Evolutionary conservation across 2,329 filamentous ascomycete genomes (phyloP), one percentile per base, ranked within the genome.

Genomic region (Xylariaceae sp.): DNA sequence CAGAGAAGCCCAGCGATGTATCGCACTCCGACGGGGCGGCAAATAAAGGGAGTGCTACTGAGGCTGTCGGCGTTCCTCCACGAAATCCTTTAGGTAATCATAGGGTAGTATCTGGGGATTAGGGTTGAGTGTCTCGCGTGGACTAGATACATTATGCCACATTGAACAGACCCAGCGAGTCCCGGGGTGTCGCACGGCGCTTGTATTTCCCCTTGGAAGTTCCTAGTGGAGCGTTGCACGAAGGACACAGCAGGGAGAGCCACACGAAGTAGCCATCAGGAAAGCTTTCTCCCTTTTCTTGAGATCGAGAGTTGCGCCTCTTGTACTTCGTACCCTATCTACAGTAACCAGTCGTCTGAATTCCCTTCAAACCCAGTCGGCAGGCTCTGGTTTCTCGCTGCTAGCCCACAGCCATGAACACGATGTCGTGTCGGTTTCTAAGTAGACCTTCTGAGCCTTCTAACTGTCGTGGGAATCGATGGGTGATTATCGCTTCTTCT

Each of bases 91-190:
- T 14, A 40, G 50, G 49, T 55, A 36, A 19, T 51, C 16, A 46
- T 7, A 52, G 36, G 40, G 53, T 47, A 44, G 51, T 16, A 52
- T 59, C 52, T 59, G 43, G 56, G 56, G 46, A 48, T 50, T 31
- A 46, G 49, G 41, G 44, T 48, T 52, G 24, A 51, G 46, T 37
- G 51, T 51, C 49, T 55, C 36, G 46, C 16, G 29, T 56, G 41
- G 46, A 39, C 24, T 29, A 24, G 40, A 17, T 28, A 34, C n/a
- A 50, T 40, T 54, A 44, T 58, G 28, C 45, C 56, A 48, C 52
- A 24, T 16, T 28, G 28, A 29, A 29, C 34, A 34, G 47, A 57
- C 45, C 29, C 33, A 34, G 47, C 40, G 31, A 33, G 11, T 37
- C 45, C 46, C 31, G 46, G 31, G 46, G 17, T 23, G 48, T 52